These are phyloP conservation scores for Microbotryum saponariae DNA, from an alignment of 1,284 basidiomycete genomes.

Conservation along the genomic window DNA sequence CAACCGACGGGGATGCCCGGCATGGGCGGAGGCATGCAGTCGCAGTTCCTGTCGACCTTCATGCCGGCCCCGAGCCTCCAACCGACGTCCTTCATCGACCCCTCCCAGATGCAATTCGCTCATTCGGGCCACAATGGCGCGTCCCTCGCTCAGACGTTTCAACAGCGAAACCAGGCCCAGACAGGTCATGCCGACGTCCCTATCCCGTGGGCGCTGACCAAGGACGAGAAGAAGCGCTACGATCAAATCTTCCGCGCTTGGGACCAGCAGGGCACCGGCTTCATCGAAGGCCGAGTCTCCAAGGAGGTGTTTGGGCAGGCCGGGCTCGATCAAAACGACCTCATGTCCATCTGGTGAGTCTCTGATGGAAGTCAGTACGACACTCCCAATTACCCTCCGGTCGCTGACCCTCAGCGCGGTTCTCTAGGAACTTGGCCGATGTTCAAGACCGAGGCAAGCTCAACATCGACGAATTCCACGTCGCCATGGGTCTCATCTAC, in stretches of 20 bases:
- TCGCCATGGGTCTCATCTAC: conserved; percentile 98
- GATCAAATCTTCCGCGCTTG: conserved; percentile 95
- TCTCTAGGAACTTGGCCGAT: conserved; percentile 73
- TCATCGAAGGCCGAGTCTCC: conserved; percentile 70
- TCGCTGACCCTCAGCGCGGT: conserved; percentile 3
- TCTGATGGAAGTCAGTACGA: background rate
- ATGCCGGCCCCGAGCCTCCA: conserved; percentile 28
- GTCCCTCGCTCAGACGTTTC: conserved; percentile 63
- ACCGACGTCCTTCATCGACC: conserved; percentile 14
- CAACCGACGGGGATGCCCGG: conserved; percentile 64
- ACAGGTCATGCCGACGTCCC: conserved; percentile 63
- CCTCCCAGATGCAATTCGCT: conserved; percentile 37
- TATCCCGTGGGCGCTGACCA: conserved; percentile 80
- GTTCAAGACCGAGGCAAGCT: conserved; percentile 84
- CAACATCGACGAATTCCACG: conserved; percentile 93
- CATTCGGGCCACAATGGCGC: conserved; percentile 37
- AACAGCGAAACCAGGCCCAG: conserved; percentile 63
- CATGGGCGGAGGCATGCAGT: conserved; percentile 61
- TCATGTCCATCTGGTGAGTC: conserved; percentile 86
- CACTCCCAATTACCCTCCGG: background rate
- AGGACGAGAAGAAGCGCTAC: conserved; percentile 92
- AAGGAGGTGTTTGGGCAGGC: conserved; percentile 92
- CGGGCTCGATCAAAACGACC: conserved; percentile 77
- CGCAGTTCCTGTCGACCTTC: conserved; percentile 64
- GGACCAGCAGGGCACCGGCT: conserved; percentile 76